phyloP scores from a whole-genome alignment of 1,284 basidiomycete species.

The Ustilago esculenta region DNA sequence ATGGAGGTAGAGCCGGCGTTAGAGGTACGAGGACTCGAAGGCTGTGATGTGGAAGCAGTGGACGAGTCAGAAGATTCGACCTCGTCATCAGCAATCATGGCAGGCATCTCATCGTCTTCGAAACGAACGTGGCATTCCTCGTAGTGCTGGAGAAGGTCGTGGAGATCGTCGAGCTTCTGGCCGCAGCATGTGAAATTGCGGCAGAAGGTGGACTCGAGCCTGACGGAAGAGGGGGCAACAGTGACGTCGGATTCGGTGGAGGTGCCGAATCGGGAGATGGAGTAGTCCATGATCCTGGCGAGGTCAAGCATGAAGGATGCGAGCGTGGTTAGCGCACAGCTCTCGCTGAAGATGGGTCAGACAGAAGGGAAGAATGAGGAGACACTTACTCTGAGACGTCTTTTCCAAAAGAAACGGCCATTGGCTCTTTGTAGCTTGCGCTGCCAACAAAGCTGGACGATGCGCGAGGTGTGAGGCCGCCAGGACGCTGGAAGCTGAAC shows the following conservation, averaged over 20 bases:
- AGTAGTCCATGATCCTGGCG: conserved; percentile 64
- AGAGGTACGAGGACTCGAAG: conserved; percentile 53
- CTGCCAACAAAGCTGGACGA: conserved; percentile 53
- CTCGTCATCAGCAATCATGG: conserved; percentile 60
- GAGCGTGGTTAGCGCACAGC: neutral
- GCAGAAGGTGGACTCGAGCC: conserved; percentile 65
- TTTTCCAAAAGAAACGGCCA: conserved; percentile 62
- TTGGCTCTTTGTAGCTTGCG: conserved; percentile 59
- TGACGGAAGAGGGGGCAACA: conserved; percentile 58
- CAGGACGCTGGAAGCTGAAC: conserved; percentile 41
- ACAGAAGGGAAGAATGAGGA: neutral
- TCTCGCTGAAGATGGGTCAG: neutral
- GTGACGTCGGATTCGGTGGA: conserved; percentile 63
- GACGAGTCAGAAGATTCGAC: conserved; percentile 53
- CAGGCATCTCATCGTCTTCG: conserved; percentile 63
- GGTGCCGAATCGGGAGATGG: conserved; percentile 59
- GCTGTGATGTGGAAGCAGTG: conserved; percentile 53
- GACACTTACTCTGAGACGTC: conserved; percentile 63
- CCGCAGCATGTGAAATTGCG: conserved; percentile 66
- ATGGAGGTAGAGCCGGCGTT: conserved; percentile 31
- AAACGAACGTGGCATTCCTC: conserved; percentile 66
- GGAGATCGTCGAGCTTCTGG: conserved; percentile 61
- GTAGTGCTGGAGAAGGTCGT: conserved; percentile 66
- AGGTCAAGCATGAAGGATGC: neutral
- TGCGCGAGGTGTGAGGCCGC: conserved; percentile 41